Evolutionary conservation across 192 early-diverging fungal species (phyloP).

Genomic region (Entophlyctis luteolus): DNA sequence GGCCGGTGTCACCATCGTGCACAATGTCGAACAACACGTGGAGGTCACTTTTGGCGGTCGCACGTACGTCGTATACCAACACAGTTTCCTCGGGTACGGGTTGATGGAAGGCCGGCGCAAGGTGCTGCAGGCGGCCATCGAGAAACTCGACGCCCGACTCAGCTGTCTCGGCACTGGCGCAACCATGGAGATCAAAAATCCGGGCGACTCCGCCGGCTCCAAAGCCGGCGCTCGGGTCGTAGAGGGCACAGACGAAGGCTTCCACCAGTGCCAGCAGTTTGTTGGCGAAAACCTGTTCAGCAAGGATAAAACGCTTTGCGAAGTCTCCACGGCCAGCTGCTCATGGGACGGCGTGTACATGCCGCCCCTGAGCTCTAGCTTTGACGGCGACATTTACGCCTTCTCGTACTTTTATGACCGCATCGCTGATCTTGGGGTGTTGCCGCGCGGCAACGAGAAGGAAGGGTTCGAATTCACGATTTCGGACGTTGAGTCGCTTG

Average conservation of each 20-base stretch:
- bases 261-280: slow-evolving; percentile 46
- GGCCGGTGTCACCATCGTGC: slow-evolving; percentile 28
- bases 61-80: slow-evolving; percentile 83
- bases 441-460: background rate
- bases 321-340: slow-evolving; percentile 54
- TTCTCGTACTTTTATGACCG: slow-evolving; percentile 97
- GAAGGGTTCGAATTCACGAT: slow-evolving; percentile 64
- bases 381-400: slow-evolving; percentile 80
- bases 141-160: slow-evolving; percentile 18
- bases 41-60: slow-evolving; percentile 67
- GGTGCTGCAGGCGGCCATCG: slow-evolving; percentile 55
- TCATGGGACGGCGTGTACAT: slow-evolving; percentile 91
- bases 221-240: slow-evolving; percentile 18
- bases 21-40: slow-evolving; percentile 69
- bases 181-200: slow-evolving; percentile 5
- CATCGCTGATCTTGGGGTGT: slow-evolving; percentile 29
- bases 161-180: slow-evolving; percentile 63
- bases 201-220: slow-evolving; percentile 40
- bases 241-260: slow-evolving; percentile 49
- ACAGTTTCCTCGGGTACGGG: slow-evolving; percentile 92
- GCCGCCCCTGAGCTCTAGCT: slow-evolving; percentile 67
- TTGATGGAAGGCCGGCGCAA: slow-evolving; percentile 78
- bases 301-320: slow-evolving; percentile 59
- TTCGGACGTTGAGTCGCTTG: slow-evolving; percentile 60
- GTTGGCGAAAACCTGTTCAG: slow-evolving; percentile 67